A percentile compares a stretch with the other conserved stretches of the same genome.
Evolutionary conservation across 345 rosid species (phyloP).

Genomic region (Dimocarpus longan): DNA sequence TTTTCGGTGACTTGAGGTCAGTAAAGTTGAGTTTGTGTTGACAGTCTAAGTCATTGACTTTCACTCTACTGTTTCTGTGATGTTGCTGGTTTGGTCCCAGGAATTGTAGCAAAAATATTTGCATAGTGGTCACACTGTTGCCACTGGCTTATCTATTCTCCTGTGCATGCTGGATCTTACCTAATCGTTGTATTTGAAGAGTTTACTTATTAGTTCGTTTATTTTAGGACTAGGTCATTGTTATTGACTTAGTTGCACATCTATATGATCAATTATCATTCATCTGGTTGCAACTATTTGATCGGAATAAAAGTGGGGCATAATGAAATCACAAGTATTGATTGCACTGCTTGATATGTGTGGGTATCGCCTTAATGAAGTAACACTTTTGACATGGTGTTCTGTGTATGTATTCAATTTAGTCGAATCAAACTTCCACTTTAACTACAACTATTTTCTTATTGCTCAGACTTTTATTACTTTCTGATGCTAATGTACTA

Average conservation of each 20-base stretch:
- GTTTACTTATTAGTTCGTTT: not conserved
- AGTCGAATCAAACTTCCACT: not conserved
- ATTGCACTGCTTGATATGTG: slow-evolving; percentile 9
- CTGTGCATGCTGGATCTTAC: not conserved
- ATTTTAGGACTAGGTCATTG: not conserved
- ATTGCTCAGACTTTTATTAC: not conserved
- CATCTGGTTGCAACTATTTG: not conserved
- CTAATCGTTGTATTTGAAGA: slow-evolving; percentile 1
- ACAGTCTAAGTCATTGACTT: not conserved
- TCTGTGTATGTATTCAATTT: slow-evolving; percentile 57
- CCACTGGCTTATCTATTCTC: not conserved
- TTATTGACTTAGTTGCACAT: not conserved
- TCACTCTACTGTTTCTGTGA: not conserved
- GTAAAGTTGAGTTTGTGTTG: too few relatives aligned
- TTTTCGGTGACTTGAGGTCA: not conserved
- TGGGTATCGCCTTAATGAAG: slow-evolving; percentile 89
- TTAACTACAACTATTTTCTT: not conserved
- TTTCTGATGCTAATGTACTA: not conserved
- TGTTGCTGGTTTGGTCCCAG: not conserved
- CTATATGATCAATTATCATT: not conserved
- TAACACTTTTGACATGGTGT: slow-evolving; percentile 87
- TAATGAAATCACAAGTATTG: not conserved
- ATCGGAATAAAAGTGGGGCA: not conserved
- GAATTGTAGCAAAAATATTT: not conserved
- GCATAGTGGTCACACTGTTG: not conserved